phyloP scores from a whole-genome alignment of 768 basidiomycete genomes.

The Lentinula aciculospora region DNA sequence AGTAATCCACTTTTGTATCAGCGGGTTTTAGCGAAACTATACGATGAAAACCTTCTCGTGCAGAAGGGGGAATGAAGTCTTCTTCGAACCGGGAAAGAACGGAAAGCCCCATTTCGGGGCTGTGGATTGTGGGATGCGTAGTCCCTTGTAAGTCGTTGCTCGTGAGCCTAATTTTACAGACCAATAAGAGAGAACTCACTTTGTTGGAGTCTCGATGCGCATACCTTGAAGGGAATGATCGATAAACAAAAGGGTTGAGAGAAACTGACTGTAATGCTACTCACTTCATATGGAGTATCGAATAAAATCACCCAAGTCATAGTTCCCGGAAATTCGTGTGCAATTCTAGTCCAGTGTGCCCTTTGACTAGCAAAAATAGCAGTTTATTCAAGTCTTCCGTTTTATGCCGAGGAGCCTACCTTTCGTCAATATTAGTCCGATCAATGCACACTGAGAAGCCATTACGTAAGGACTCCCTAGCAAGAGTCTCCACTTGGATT shows the following conservation, averaged over 20 bases:
- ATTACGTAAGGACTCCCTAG: constrained; percentile 40
- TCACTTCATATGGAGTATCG: constrained; percentile 71
- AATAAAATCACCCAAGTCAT: constrained; percentile 72
- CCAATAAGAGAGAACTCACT: constrained; percentile 36
- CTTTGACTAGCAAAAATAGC: constrained; percentile 45
- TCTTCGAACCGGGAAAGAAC: constrained; percentile 63
- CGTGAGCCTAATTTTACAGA: not conserved
- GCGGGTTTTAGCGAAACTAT: constrained; percentile 40
- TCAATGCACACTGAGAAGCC: constrained; percentile 78
- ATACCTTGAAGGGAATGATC: constrained; percentile 40
- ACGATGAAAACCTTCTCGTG: constrained; percentile 62
- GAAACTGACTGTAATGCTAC: constrained; percentile 13
- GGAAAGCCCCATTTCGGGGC: constrained; percentile 47
- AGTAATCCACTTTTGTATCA: constrained; percentile 19
- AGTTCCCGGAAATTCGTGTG: constrained; percentile 57
- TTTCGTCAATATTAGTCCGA: constrained; percentile 67
- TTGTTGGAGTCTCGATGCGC: constrained; percentile 51
- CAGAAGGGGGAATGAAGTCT: constrained; percentile 50
- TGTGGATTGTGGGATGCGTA: constrained; percentile 72
- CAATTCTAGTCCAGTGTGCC: constrained; percentile 71
- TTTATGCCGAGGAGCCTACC: too few species aligned
- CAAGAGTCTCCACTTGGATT: constrained; percentile 56
- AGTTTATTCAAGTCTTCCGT: not conserved
- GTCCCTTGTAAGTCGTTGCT: constrained; percentile 38
- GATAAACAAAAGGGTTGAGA: not conserved